Conservation (phyloP, 2,329 filamentous ascomycete genomes). For the Fusarium piperis region DNA sequence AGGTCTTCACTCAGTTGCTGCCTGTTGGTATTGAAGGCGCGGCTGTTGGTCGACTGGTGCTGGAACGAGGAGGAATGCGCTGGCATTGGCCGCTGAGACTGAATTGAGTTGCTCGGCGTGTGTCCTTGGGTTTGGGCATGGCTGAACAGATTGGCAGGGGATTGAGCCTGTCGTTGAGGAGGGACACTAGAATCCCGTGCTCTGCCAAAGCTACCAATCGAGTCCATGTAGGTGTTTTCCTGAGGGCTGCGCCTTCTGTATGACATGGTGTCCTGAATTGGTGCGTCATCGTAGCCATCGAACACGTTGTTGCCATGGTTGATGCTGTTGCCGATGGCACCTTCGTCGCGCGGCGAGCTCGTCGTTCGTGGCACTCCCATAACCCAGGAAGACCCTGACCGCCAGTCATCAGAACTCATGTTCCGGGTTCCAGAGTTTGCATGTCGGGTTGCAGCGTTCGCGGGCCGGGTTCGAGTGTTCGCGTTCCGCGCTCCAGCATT, state of each 20-base stretch:
- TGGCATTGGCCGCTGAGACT: constrained; percentile 58
- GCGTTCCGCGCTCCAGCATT: constrained; percentile 68
- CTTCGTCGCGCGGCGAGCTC: background rate
- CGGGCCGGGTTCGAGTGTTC: constrained; percentile 65
- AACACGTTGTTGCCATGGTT: constrained; percentile 13
- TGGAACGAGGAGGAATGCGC: constrained; percentile 58
- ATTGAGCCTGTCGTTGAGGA: constrained; percentile 64
- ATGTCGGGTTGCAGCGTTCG: constrained; percentile 52
- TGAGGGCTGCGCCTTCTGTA: constrained; percentile 47
- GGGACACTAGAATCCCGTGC: constrained; percentile 66
- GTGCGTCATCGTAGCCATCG: constrained; percentile 16
- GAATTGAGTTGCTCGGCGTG: constrained; percentile 56
- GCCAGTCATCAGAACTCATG: background rate
- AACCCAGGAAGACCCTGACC: background rate
- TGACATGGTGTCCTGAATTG: constrained; percentile 42
- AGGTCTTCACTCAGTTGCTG: constrained; percentile 53
- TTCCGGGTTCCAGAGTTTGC: constrained; percentile 54
- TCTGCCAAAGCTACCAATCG: constrained; percentile 43
- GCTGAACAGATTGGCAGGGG: constrained; percentile 46
- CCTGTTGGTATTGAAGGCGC: constrained; percentile 50
- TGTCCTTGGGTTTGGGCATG: constrained; percentile 49
- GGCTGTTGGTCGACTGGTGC: constrained; percentile 52
- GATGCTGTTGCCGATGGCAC: background rate
- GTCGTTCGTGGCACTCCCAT: background rate
- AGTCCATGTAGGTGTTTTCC: constrained; percentile 53